These are phyloP conservation scores for Amaranthus cruentus DNA, from an alignment of 148 eudicot genomes.

Conservation along the genomic window DNA sequence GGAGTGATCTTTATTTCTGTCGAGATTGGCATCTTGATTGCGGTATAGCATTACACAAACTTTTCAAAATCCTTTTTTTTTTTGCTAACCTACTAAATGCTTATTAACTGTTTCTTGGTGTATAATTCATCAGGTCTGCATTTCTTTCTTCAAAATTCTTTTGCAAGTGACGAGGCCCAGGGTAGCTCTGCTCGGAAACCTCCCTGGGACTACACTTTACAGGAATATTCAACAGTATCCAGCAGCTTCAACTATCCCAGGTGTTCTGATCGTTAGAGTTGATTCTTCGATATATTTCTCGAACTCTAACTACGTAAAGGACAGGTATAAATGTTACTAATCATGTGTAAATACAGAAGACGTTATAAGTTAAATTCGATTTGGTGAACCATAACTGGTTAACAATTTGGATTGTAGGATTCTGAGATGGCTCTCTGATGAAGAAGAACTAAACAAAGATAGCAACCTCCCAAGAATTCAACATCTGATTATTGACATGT, in stretches of 20 bases:
- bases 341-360: background rate
- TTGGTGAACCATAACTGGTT: background rate
- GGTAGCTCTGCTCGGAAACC: conserved; percentile 70
- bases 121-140: conserved; percentile 41
- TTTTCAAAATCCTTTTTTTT: background rate
- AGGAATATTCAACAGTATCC: conserved; percentile 80
- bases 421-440: conserved; percentile 60
- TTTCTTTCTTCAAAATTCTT: conserved; percentile 82
- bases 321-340: conserved; percentile 43
- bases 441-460: conserved; percentile 37
- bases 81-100: background rate
- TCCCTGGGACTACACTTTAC: conserved; percentile 65
- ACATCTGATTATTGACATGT: conserved; percentile 49
- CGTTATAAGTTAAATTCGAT: too few species aligned
- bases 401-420: conserved; percentile 26
- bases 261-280: conserved; percentile 57
- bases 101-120: background rate
- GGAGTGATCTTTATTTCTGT: conserved; percentile 57
- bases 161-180: conserved; percentile 92
- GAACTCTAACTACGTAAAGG: conserved; percentile 75
- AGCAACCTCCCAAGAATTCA: conserved; percentile 34
- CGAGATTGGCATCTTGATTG: conserved; percentile 64
- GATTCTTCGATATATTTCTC: conserved; percentile 93
- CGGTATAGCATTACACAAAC: conserved; percentile 30
- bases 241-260: conserved; percentile 56